Conservation (phyloP, 1,284 basidiomycete genomes). For the Fomitiporia mediterranea region DNA sequence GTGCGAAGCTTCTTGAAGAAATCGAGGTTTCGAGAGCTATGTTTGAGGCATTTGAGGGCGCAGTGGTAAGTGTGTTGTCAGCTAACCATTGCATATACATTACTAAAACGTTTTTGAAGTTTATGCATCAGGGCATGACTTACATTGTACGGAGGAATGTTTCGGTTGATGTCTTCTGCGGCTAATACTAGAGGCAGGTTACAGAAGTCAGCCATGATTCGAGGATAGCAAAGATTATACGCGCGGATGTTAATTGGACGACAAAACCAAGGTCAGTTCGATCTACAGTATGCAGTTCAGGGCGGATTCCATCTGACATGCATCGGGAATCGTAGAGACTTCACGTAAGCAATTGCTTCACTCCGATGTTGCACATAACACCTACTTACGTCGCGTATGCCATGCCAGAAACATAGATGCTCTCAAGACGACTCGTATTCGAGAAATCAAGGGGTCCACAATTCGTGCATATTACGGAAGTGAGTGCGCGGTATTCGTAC, state of each 20-base stretch:
- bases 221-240: constrained; percentile 65
- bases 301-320: constrained; percentile 5
- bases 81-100: not conserved
- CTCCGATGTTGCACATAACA: not conserved
- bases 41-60: constrained; percentile 83
- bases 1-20: constrained; percentile 68
- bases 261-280: constrained; percentile 63
- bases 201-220: constrained; percentile 80
- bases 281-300: not conserved
- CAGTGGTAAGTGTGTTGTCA: constrained; percentile 46
- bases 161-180: constrained; percentile 9
- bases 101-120: constrained; percentile 38
- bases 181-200: constrained; percentile 42
- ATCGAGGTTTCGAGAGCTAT: constrained; percentile 82
- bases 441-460: constrained; percentile 58
- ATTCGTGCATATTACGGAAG: constrained; percentile 71
- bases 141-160: constrained; percentile 70
- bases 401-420: constrained; percentile 68
- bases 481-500: constrained; percentile 31
- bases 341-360: constrained; percentile 46
- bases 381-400: not conserved
- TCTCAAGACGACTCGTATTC: constrained; percentile 72
- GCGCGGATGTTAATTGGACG: constrained; percentile 79
- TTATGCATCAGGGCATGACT: constrained; percentile 77
- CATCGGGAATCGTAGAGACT: constrained; percentile 46